These are phyloP conservation scores for Albifimbria verrucaria DNA, from an alignment of 2,329 filamentous ascomycete species.

Conservation along the genomic window DNA sequence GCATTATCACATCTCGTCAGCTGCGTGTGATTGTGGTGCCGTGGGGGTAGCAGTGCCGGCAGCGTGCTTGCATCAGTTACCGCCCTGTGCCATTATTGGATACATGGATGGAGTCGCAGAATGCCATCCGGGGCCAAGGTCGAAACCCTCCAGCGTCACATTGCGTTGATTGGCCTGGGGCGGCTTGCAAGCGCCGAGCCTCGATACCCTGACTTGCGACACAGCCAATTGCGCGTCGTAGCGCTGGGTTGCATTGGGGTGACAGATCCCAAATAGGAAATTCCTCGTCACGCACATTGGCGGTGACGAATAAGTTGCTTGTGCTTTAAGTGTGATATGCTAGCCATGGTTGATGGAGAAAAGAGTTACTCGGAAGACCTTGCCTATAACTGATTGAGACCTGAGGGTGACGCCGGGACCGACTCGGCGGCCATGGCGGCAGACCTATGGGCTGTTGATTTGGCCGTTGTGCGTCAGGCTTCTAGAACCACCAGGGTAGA, in stretches of 20 bases:
- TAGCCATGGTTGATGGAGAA: too few species aligned
- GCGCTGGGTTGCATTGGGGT: constrained; percentile 2
- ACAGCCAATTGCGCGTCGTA: constrained; percentile 3
- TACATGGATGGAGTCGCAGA: neutral
- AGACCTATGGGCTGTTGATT: too few species aligned
- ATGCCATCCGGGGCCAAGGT: neutral
- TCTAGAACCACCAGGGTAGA: too few species aligned
- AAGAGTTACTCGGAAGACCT: too few species aligned
- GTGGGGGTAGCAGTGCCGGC: neutral
- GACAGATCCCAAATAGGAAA: neutral
- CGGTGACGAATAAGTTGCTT: neutral
- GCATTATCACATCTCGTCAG: neutral
- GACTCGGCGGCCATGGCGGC: too few species aligned
- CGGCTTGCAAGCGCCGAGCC: constrained; percentile 4
- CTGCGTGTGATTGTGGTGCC: neutral
- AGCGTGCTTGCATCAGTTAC: neutral
- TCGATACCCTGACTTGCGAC: constrained; percentile 6
- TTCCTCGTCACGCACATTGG: neutral
- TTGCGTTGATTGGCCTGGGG: neutral
- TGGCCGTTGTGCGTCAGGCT: too few species aligned
- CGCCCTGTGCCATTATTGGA: constrained; percentile 1
- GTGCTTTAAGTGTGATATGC: neutral
- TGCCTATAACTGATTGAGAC: too few species aligned
- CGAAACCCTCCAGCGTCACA: neutral
- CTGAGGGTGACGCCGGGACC: too few species aligned